Base-by-base conservation (phyloP, 2,329 filamentous ascomycete genomes). In the Beauveria caledonica region DNA sequence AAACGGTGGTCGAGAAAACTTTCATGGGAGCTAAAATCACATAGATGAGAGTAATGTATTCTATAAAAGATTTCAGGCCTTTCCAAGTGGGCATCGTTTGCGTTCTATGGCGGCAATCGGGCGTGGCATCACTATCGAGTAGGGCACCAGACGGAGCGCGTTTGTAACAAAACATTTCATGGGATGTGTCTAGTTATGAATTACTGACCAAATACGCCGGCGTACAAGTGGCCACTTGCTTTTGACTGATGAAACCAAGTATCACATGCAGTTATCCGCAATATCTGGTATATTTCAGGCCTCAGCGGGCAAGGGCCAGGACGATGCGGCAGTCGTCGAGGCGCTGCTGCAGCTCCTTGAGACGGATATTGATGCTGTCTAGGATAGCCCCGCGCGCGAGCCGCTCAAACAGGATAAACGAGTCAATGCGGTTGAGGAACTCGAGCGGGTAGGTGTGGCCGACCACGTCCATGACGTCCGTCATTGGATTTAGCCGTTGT, bases 361-460 rank as follows among this genome's bases (percentile, higher is more conserved):
- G 80, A 36, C 94, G 85, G 64, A 97, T 97, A 69, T 97, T 91
- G 53, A 97, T 92, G 64, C 97, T 97, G 69, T 96, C 92, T 33
- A 91, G 83, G 60, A 97, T 81, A 17, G 93, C 92, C 19, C 81
- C 78, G 33, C 81, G 82, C 1, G 90, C 90, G 2, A 97, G 82
- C 9, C 93, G 85, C 75, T 92, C 93, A 80, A 97, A 97, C 69
- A 97, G 78, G 72, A 97, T 97, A 77, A 97, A 97, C 63, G 95
- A 93, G 73, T 97, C 93, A 64, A 97, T 91, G 21, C 94, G 85
- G 76, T 99, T 97, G 64, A 97, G 82, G 79, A 97, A 99, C 72
- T 97, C 94, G 3, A 94, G 94, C 6, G 93, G 86, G 71, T 97
- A 87, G 56, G 77, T 79, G 9, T 80, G 74, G 19, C 87, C 80